Conservation (phyloP, 2,329 filamentous ascomycete species). For the Thyridium curvatum region DNA sequence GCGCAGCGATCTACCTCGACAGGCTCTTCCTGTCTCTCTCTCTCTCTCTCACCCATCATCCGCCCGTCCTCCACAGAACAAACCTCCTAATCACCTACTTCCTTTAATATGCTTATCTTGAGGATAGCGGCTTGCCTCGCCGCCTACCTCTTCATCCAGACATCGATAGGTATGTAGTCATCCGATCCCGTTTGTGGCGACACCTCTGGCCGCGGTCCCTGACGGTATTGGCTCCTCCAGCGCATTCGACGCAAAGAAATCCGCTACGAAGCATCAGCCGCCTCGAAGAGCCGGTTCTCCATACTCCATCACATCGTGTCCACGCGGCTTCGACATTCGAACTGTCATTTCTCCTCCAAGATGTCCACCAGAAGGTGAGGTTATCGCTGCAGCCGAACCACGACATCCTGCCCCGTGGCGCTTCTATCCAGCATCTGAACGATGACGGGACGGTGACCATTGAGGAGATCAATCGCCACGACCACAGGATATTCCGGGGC, state of each 20-base stretch:
- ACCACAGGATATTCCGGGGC: constrained; percentile 82
- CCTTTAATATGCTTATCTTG: no score
- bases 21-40: no score
- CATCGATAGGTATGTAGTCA: not conserved
- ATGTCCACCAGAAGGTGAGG: constrained; percentile 63
- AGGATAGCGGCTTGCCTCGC: not conserved
- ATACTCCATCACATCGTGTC: constrained; percentile 71
- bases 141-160: not conserved
- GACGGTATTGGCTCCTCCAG: constrained; percentile 27
- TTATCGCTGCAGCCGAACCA: constrained; percentile 84
- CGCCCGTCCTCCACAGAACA: no score
- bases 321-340: constrained; percentile 81
- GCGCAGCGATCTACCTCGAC: no score
- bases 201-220: not conserved
- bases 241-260: constrained; percentile 67
- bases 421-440: constrained; percentile 66
- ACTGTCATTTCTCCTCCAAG: constrained; percentile 71
- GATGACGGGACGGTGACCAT: constrained; percentile 62
- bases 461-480: constrained; percentile 65
- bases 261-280: constrained; percentile 69
- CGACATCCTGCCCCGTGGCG: constrained; percentile 74
- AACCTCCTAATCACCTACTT: not conserved
- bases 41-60: no score
- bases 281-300: constrained; percentile 69
- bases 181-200: no score